Percentiles rank a stretch among this genome's conserved stretches.
phyloP scores from a whole-genome alignment of 2,329 filamentous ascomycete species.

The Ceratocystiopsis brevicomis region DNA sequence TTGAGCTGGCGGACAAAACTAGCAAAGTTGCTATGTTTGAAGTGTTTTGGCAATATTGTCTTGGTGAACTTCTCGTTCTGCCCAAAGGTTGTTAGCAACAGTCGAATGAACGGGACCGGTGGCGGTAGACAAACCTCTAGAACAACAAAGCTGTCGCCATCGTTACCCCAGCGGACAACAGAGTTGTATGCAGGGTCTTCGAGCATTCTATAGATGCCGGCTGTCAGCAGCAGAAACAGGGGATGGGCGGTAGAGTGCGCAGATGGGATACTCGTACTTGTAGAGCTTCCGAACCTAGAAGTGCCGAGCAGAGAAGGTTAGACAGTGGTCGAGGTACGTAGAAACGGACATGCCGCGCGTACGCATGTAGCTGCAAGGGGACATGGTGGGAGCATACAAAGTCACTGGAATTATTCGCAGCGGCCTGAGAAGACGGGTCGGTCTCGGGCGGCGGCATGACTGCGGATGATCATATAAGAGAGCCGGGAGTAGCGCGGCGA shows the following conservation, averaged over 20 bases:
- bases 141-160: constrained; percentile 91
- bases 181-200: constrained; percentile 85
- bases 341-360: background rate
- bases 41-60: constrained; percentile 89
- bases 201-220: constrained; percentile 53
- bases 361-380: too few species aligned
- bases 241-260: constrained; percentile 5
- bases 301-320: background rate
- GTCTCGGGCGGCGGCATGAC: constrained; percentile 16
- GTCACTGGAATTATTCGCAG: constrained; percentile 72
- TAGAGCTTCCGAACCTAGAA: constrained; percentile 86
- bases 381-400: constrained; percentile 47
- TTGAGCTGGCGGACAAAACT: constrained; percentile 91
- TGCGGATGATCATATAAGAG: background rate
- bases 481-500: background rate
- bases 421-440: constrained; percentile 20
- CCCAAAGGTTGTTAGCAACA: constrained; percentile 2
- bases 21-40: constrained; percentile 97
- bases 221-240: constrained; percentile 1
- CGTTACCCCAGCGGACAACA: constrained; percentile 88
- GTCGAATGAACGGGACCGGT: background rate
- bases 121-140: constrained; percentile 50
- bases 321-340: background rate
- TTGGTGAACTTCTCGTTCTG: constrained; percentile 98
- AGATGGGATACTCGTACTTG: constrained; percentile 43